A percentile compares a stretch with the other conserved stretches of the same genome.
These are phyloP conservation scores for Scopulariopsis brevicaulis DNA, from an alignment of 2,329 filamentous ascomycete species.

Conservation along the genomic window DNA sequence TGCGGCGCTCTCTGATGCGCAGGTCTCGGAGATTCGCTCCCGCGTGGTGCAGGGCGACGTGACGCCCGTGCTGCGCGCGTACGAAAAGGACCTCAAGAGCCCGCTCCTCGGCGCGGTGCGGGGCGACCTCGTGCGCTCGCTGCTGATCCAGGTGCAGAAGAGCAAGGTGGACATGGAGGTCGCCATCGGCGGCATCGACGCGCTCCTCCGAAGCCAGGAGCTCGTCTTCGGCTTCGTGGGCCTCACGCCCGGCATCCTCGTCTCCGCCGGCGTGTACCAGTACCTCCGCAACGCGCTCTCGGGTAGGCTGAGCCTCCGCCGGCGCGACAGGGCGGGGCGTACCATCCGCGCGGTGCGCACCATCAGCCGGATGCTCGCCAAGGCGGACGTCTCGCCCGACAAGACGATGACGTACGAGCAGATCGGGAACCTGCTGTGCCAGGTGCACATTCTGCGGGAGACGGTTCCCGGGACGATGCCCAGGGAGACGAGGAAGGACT, in stretches of 20 bases:
- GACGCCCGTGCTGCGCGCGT: conserved; percentile 81
- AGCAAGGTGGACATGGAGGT: conserved; percentile 97
- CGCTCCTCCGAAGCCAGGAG: conserved; percentile 89
- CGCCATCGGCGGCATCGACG: conserved; percentile 90
- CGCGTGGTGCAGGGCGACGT: conserved; percentile 88
- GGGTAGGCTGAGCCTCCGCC: conserved; percentile 55
- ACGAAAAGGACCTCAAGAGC: conserved; percentile 75
- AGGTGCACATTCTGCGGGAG: conserved; percentile 72
- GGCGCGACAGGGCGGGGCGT: conserved; percentile 54
- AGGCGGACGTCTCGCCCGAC: conserved; percentile 45
- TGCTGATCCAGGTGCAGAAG: conserved; percentile 96
- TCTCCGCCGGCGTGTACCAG: conserved; percentile 61
- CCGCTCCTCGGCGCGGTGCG: conserved; percentile 74
- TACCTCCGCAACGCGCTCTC: conserved; percentile 64
- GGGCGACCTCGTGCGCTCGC: conserved; percentile 78
- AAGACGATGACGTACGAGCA: conserved; percentile 81
- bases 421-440: conserved; percentile 79
- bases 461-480: conserved; percentile 52
- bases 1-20: conserved; percentile 45
- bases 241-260: conserved; percentile 83
- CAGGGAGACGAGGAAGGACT: conserved; percentile 66
- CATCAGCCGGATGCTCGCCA: conserved; percentile 69
- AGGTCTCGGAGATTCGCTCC: conserved; percentile 62
- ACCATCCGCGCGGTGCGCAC: conserved; percentile 73
- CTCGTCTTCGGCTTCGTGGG: conserved; percentile 96